Percentiles rank a stretch among this genome's conserved stretches.
phyloP scores from a whole-genome alignment of 2,329 filamentous ascomycete genomes.

The Alternaria triticina region DNA sequence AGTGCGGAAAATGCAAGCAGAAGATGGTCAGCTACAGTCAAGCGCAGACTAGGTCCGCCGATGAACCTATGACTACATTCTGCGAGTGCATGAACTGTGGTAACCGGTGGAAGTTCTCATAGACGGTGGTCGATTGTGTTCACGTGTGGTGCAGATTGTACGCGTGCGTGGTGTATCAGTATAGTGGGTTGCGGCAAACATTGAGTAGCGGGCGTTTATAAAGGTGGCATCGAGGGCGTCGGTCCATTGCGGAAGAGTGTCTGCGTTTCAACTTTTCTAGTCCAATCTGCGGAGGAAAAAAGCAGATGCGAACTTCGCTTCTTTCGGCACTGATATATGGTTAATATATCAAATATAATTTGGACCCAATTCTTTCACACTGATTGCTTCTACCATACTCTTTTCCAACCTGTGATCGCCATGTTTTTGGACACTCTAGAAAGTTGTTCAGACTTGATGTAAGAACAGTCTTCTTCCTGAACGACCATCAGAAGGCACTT shows the following conservation, averaged over 20 bases:
- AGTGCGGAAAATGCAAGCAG: slow-evolving; percentile 90
- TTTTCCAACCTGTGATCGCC: neutral
- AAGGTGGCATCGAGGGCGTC: slow-evolving; percentile 13
- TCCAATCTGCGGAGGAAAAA: neutral
- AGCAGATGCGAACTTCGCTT: neutral
- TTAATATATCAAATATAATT: neutral
- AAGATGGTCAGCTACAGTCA: slow-evolving; percentile 96
- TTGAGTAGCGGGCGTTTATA: slow-evolving; percentile 9
- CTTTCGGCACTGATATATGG: neutral
- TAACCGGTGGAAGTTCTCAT: slow-evolving; percentile 58
- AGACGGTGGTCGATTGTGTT: neutral
- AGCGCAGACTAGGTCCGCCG: slow-evolving; percentile 91
- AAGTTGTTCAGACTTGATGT: neutral
- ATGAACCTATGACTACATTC: slow-evolving; percentile 77
- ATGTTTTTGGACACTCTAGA: accelerated
- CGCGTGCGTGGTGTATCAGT: slow-evolving; percentile 2
- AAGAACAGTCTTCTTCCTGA: too few relatives aligned
- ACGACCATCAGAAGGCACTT: too few relatives aligned
- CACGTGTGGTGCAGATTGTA: neutral
- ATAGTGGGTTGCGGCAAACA: neutral
- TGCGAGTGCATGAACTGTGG: slow-evolving; percentile 62
- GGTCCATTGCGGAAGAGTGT: neutral
- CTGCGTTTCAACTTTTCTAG: neutral
- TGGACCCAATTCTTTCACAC: neutral
- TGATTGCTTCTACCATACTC: neutral